A percentile compares a stretch with the other conserved stretches of the same genome.
Evolutionary conservation across 805 yeast genomes (phyloP).

Genomic region (Spathaspora hagerdaliae): DNA sequence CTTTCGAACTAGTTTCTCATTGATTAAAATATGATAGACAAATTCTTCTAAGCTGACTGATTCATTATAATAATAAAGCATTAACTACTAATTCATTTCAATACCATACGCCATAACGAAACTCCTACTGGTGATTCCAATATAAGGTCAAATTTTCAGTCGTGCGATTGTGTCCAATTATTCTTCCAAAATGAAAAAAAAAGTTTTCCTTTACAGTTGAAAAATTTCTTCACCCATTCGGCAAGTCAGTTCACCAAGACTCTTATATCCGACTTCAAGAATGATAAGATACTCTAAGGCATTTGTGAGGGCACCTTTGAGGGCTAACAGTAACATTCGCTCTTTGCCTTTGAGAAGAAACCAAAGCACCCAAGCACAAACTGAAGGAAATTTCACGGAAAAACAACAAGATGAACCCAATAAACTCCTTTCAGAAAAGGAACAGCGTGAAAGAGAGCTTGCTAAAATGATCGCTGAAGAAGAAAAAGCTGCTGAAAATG

Average conservation of each 20-base stretch:
- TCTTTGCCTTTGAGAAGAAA: not conserved
- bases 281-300: constrained; percentile 2
- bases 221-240: not conserved
- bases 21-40: not conserved
- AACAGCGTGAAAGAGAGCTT: constrained; percentile 35
- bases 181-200: not conserved
- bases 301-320: not conserved
- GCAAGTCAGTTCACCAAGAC: too few species aligned
- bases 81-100: not conserved
- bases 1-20: not conserved
- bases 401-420: not conserved
- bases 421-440: constrained; percentile 17
- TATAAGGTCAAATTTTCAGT: not conserved
- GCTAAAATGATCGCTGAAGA: constrained; percentile 43
- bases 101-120: too few species aligned
- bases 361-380: not conserved
- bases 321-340: not conserved
- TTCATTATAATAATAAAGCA: constrained; percentile 8
- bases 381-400: not conserved
- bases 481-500: constrained; percentile 34
- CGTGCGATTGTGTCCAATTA: not conserved
- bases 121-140: too few species aligned
- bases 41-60: constrained; percentile 7
- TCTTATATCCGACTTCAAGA: not conserved
- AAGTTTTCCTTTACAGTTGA: not conserved